Evolutionary conservation across 2,329 filamentous ascomycete genomes (phyloP), one percentile per base, ranked within the genome.

Genomic region (Curvularia eragrostidis): DNA sequence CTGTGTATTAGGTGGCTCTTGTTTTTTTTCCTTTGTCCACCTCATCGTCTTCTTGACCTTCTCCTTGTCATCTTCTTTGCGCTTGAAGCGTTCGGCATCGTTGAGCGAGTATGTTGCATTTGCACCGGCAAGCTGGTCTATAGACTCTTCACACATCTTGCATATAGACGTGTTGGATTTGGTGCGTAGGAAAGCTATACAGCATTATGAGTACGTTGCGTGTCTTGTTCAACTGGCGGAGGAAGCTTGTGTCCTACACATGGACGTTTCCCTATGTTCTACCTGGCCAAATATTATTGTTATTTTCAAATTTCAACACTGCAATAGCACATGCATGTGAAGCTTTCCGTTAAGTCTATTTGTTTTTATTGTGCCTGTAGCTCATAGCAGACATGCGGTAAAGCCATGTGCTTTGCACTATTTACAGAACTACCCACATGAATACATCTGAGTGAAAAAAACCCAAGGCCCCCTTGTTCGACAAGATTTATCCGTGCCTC

Each of bases 1-100:
- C 74, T 1, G 61, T 69, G 15, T 75, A 74, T 48, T 73, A 63
- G 49, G 19, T 38, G 49, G 5, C 1, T 34, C 18, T 12, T n/a
- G 15, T 15, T 39, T 28, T 15, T 32, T 24, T 43, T 21, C 26
- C 26, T 46, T 12, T 39, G 21, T 36, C 46, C 26, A 15, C 39
- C 26, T 43, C 32, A 13, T 10, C 30, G 3, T 32, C 39, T 44
- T n/a, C n/a, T n/a, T n/a, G n/a, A n/a, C n/a, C 24, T 34, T 19
- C 18, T 3, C 18, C 41, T 15, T 54, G 13, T 24, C 7, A n/a
- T 32, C 18, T 43, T 28, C 18, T 34, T 30, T 38, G 32, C 12
- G 3, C 13, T 43, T 47, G 39, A 23, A 58, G 51, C 50, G 51
- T 54, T 48, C 24, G 50, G 50, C 50, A 54, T 54, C 32, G 28